These are phyloP conservation scores for Ottelia alismoides DNA, from an alignment of 106 monocot genomes.

Conservation along the genomic window DNA sequence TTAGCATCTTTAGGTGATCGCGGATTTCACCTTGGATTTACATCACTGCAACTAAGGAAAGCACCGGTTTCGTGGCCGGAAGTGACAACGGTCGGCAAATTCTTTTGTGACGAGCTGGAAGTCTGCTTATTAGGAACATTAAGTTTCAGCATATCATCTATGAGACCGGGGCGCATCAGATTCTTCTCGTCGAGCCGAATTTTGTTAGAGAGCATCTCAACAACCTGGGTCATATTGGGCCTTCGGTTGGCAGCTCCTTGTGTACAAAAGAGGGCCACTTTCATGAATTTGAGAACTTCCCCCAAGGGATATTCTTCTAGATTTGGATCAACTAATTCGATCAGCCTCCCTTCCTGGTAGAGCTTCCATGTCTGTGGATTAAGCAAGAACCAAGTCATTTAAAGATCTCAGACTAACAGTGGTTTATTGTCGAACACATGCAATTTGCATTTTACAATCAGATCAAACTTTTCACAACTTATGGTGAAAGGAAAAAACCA, in stretches of 20 bases:
- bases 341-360: conserved; percentile 30
- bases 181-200: conserved; percentile 33
- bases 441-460: no score
- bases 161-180: conserved; percentile 21
- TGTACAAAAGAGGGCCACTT: conserved; percentile 49
- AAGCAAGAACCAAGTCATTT: no score
- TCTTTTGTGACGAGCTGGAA: background rate
- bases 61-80: background rate
- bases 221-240: conserved; percentile 42
- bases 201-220: conserved; percentile 43
- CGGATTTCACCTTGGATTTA: conserved; percentile 20
- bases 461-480: no score
- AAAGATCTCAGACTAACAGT: no score
- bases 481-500: no score
- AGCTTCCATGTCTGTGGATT: conserved; percentile 48
- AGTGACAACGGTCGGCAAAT: background rate
- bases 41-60: conserved; percentile 3
- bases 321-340: conserved; percentile 34
- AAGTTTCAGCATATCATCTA: background rate
- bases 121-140: background rate
- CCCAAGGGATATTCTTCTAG: conserved; percentile 37
- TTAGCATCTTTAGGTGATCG: no score
- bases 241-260: conserved; percentile 28
- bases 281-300: conserved; percentile 41
- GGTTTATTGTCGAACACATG: no score